Percentiles rank a stretch among this genome's conserved stretches.
These are phyloP conservation scores for Penium margaritaceum DNA, from an alignment of 139 green algal species.

Conservation along the genomic window DNA sequence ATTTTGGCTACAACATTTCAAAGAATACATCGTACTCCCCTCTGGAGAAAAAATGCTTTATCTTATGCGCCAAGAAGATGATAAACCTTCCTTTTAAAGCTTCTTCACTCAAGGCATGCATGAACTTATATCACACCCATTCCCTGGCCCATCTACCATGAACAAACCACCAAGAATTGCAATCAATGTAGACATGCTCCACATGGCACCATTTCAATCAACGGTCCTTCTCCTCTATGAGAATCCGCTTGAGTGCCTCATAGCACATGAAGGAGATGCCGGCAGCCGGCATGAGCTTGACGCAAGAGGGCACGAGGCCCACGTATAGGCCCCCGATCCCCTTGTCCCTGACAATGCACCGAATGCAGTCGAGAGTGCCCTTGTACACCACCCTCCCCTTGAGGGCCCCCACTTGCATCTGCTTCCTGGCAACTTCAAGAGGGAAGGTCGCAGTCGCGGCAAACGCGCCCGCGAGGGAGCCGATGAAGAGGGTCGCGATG, in stretches of 20 bases:
- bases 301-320: slow-evolving; percentile 25
- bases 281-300: slow-evolving; percentile 42
- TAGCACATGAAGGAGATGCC: slow-evolving; percentile 47
- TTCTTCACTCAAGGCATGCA: too few species aligned
- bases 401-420: slow-evolving; percentile 41
- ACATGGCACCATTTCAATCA: too few species aligned
- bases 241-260: slow-evolving; percentile 29
- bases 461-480: slow-evolving; percentile 27
- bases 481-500: slow-evolving; percentile 32
- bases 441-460: slow-evolving; percentile 38
- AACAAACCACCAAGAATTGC: too few species aligned
- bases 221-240: slow-evolving; percentile 42
- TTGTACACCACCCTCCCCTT: slow-evolving; percentile 37
- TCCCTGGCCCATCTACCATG: too few species aligned
- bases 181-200: too few species aligned
- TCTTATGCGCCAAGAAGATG: too few species aligned
- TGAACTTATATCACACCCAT: too few species aligned
- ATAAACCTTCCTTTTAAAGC: too few species aligned
- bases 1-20: too few species aligned
- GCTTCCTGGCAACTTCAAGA: slow-evolving; percentile 35
- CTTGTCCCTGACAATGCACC: slow-evolving; percentile 24
- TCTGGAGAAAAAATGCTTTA: too few species aligned
- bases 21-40: too few species aligned
- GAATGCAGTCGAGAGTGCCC: slow-evolving; percentile 14
- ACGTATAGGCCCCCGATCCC: slow-evolving; percentile 32